Conservation (phyloP, 140 eudicot species). For the Oenanthe javanica region DNA sequence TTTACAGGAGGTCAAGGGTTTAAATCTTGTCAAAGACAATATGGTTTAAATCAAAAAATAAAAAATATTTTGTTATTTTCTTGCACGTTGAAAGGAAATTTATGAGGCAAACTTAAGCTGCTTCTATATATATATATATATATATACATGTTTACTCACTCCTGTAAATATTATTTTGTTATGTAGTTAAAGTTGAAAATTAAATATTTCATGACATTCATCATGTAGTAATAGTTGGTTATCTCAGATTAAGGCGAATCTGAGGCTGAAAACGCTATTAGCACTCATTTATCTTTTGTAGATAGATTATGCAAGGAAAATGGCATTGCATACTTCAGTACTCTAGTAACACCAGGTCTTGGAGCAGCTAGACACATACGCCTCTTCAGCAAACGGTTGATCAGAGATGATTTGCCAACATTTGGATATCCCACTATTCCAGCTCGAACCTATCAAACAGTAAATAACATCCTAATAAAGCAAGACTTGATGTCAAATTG, state of each 20-base stretch:
- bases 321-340: slow-evolving; percentile 55
- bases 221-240: neutral
- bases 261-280: neutral
- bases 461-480: slow-evolving; percentile 14
- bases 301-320: neutral
- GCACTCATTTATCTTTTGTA: neutral
- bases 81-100: neutral
- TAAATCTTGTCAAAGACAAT: neutral
- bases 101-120: neutral
- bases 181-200: neutral
- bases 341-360: slow-evolving; percentile 95
- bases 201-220: neutral
- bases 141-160: neutral
- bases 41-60: neutral
- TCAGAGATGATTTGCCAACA: slow-evolving; percentile 92
- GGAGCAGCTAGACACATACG: slow-evolving; percentile 99
- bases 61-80: neutral
- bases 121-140: neutral
- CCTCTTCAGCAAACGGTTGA: slow-evolving; percentile 88
- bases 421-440: slow-evolving; percentile 97
- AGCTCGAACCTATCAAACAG: slow-evolving; percentile 73
- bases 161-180: neutral
- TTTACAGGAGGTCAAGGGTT: neutral
- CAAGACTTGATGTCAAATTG: neutral
- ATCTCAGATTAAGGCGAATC: neutral